Evolutionary conservation across 805 yeast genomes (phyloP).

Genomic region (Debaryomyces tyrocola): DNA sequence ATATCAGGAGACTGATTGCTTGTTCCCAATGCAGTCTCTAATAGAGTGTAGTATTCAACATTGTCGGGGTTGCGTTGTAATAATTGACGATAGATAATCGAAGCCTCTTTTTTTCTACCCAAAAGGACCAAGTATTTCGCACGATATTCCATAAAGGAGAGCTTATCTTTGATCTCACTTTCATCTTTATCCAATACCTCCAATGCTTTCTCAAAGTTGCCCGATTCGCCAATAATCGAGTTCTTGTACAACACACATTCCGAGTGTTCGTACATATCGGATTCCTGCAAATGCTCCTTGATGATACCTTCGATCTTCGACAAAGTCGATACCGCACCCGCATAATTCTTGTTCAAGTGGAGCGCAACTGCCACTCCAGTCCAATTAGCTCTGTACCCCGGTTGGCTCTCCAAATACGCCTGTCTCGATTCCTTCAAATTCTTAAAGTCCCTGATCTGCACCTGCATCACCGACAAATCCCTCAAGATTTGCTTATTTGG

Average conservation of each 20-base stretch:
- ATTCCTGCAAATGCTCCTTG: constrained; percentile 62
- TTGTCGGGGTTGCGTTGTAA: constrained; percentile 87
- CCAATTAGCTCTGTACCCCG: constrained; percentile 91
- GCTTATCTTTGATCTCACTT: constrained; percentile 52
- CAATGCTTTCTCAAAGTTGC: constrained; percentile 65
- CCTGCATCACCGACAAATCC: constrained; percentile 77
- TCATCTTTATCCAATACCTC: constrained; percentile 54
- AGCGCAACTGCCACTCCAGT: constrained; percentile 84
- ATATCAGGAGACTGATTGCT: constrained; percentile 40
- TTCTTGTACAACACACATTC: constrained; percentile 79
- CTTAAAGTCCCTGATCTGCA: constrained; percentile 75
- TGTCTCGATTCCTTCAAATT: constrained; percentile 63
- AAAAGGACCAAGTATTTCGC: constrained; percentile 64
- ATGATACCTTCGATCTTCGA: constrained; percentile 74
- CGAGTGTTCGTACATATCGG: constrained; percentile 74
- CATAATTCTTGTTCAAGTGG: constrained; percentile 66
- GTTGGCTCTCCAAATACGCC: constrained; percentile 64
- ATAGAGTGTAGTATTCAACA: constrained; percentile 56
- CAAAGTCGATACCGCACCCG: constrained; percentile 70
- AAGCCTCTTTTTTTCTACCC: constrained; percentile 62
- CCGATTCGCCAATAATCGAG: constrained; percentile 59
- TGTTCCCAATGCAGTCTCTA: constrained; percentile 67
- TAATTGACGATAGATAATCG: constrained; percentile 62
- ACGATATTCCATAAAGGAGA: constrained; percentile 61
- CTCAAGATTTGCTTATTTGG: constrained; percentile 75